These are phyloP conservation scores for Aspergillus neoniger DNA, from an alignment of 2,329 filamentous ascomycete genomes.

Conservation along the genomic window DNA sequence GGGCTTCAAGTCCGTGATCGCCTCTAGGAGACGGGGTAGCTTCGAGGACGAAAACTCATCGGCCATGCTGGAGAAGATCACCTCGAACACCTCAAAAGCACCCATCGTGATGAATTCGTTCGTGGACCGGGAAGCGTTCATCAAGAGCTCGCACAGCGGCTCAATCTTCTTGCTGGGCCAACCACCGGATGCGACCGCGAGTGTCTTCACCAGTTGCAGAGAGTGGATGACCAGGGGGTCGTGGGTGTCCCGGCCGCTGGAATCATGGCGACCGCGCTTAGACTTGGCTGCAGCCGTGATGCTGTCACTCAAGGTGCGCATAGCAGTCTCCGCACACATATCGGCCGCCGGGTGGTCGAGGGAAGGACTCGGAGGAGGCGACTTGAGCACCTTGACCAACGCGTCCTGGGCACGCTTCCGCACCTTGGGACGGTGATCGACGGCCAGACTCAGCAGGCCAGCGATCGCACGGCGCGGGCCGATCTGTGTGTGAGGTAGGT, in stretches of 20 bases:
- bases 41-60: constrained; percentile 87
- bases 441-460: constrained; percentile 77
- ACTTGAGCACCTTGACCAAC: constrained; percentile 76
- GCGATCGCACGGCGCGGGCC: constrained; percentile 85
- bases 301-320: constrained; percentile 73
- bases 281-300: constrained; percentile 68
- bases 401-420: constrained; percentile 91
- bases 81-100: constrained; percentile 95
- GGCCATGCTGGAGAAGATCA: constrained; percentile 90
- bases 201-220: constrained; percentile 85
- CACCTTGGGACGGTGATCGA: constrained; percentile 90
- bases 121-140: constrained; percentile 83
- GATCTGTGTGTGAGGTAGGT: constrained; percentile 77
- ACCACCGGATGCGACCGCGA: constrained; percentile 82
- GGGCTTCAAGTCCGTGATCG: constrained; percentile 87
- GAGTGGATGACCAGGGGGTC: constrained; percentile 89
- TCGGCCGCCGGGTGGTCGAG: constrained; percentile 93
- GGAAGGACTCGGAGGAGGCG: constrained; percentile 85
- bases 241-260: constrained; percentile 56
- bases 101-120: constrained; percentile 97
- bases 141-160: constrained; percentile 80
- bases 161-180: constrained; percentile 98
- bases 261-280: constrained; percentile 58
- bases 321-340: constrained; percentile 90
- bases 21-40: constrained; percentile 82